These are phyloP conservation scores for Fomitiporia mediterranea DNA, from an alignment of 1,284 basidiomycete genomes.

Conservation along the genomic window DNA sequence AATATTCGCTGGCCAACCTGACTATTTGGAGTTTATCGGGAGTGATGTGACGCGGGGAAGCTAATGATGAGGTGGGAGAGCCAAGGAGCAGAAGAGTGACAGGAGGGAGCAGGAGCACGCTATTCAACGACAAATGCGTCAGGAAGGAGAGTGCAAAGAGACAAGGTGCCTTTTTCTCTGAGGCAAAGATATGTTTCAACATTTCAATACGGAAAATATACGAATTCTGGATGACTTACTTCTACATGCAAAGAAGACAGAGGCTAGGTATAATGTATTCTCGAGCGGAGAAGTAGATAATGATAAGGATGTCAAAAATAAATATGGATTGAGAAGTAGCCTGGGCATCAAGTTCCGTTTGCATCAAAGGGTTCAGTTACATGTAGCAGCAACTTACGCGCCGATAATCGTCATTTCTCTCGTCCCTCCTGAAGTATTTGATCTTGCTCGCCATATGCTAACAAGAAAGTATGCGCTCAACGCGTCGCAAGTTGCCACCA, in stretches of 20 bases:
- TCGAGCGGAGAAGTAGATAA: conserved; percentile 79
- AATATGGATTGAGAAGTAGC: conserved; percentile 87
- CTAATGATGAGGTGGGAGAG: conserved; percentile 58
- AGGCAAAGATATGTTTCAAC: conserved; percentile 4
- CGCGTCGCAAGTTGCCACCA: conserved; percentile 73
- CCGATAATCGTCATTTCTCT: conserved; percentile 57
- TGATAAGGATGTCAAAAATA: conserved; percentile 73
- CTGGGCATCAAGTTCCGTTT: conserved; percentile 36
- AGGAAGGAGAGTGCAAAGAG: conserved; percentile 67
- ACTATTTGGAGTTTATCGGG: conserved; percentile 33
- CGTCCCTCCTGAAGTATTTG: conserved; percentile 39
- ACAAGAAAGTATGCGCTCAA: conserved; percentile 63
- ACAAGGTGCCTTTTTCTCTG: conserved; percentile 52
- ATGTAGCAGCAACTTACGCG: conserved; percentile 43
- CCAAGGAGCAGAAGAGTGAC: conserved; percentile 61
- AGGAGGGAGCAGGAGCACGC: conserved; percentile 63
- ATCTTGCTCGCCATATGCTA: conserved; percentile 60
- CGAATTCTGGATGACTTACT: conserved; percentile 47
- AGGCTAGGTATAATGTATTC: conserved; percentile 62
- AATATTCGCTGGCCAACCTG: conserved; percentile 45
- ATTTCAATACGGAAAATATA: neutral
- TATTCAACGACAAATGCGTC: conserved; percentile 68
- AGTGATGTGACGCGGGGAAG: conserved; percentile 47
- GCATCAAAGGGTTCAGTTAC: neutral
- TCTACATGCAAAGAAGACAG: conserved; percentile 69